A percentile compares a stretch with the other conserved stretches of the same genome.
Conservation (phyloP, 257 asterid genomes). For the Verbena officinalis region DNA sequence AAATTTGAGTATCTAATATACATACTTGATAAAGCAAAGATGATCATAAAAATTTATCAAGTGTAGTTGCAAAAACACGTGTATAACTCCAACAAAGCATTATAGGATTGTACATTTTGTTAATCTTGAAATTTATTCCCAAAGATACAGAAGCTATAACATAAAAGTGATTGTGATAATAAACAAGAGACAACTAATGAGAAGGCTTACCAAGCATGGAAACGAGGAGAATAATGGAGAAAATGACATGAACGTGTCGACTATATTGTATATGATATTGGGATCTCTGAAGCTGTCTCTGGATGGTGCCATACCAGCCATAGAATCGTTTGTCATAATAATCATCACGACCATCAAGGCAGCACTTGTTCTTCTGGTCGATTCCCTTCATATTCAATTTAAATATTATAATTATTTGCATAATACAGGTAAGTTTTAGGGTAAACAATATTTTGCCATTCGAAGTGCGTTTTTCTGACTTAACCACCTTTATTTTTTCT, state of each 20-base stretch:
- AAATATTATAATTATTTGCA: conserved; percentile 22
- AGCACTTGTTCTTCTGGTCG: conserved; percentile 69
- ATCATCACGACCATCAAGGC: conserved; percentile 67
- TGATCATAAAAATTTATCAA: conserved; percentile 2
- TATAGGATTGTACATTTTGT: not conserved
- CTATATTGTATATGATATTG: conserved; percentile 83
- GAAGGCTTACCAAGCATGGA: conserved; percentile 76
- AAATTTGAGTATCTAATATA: not conserved
- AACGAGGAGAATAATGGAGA: conserved; percentile 55
- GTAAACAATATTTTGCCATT: no score
- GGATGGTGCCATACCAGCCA: conserved; percentile 82
- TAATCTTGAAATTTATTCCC: not conserved
- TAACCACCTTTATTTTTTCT: no score
- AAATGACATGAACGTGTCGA: conserved; percentile 65
- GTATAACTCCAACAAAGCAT: conserved; percentile 10
- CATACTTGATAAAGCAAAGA: not conserved
- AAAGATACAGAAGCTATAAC: conserved; percentile 1
- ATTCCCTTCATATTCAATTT: conserved; percentile 46
- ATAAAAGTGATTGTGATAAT: not conserved
- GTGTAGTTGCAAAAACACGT: conserved; percentile 5
- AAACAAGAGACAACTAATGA: conserved; percentile 13
- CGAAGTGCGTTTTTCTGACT: no score
- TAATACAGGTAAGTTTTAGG: not conserved
- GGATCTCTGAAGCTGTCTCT: conserved; percentile 88
- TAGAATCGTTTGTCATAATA: conserved; percentile 68